Percentiles rank a stretch among this genome's conserved stretches.
Conservation (phyloP, 495 filamentous ascomycete species). For the Aspergillus affinis region DNA sequence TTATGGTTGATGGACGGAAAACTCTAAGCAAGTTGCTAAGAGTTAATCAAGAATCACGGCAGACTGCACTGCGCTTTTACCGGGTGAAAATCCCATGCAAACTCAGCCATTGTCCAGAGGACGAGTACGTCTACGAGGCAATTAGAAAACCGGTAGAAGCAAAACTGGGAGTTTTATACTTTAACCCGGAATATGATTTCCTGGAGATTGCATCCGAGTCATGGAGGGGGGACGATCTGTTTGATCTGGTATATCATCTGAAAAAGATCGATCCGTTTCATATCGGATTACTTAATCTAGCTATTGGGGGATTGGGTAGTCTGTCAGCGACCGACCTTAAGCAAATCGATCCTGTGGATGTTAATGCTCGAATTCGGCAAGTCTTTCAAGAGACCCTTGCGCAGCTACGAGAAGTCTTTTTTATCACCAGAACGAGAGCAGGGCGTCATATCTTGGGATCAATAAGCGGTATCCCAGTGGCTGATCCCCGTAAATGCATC, state of each 20-base stretch:
- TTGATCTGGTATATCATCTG: neutral
- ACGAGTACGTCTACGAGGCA: neutral
- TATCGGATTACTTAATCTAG: neutral
- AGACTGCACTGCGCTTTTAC: conserved; percentile 5
- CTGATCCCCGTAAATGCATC: neutral
- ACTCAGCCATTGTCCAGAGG: neutral
- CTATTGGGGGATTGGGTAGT: neutral
- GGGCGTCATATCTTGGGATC: conserved; percentile 3
- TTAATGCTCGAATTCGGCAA: neutral
- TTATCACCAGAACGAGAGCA: neutral
- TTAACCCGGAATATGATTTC: neutral
- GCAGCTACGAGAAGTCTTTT: conserved; percentile 11
- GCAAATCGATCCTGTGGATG: neutral
- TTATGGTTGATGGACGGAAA: neutral
- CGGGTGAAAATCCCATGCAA: conserved; percentile 7
- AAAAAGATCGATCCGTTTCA: neutral
- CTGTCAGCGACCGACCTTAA: neutral
- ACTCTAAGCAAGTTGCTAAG: conserved; percentile 3
- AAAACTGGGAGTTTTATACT: neutral
- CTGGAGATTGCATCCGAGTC: neutral
- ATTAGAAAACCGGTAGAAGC: neutral
- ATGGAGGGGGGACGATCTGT: neutral
- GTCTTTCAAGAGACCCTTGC: conserved; percentile 4
- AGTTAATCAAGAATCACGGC: neutral
- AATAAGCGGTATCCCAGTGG: neutral